Evolutionary conservation across 805 yeast species (phyloP), one percentile per base, ranked within the genome.

Genomic region (Teunomyces cretensis): DNA sequence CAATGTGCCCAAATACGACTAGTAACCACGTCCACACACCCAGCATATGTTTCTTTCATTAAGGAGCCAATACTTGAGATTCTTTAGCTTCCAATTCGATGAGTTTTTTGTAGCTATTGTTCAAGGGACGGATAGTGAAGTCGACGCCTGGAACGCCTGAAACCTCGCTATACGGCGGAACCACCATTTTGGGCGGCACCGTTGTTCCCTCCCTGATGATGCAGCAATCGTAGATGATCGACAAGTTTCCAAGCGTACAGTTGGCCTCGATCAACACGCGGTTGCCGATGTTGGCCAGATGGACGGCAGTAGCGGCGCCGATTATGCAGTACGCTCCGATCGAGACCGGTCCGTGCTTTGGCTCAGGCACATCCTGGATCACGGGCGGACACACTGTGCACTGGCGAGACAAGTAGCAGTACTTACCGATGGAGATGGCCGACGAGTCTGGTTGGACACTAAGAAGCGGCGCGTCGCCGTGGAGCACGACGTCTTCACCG

Each of bases 101-200:
- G n/a, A 65, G 51, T 48, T 55, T 62, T 41, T 68, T 65, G 46
- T 60, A 71, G 30, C 71, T 60, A 16, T 56, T 56, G 42, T 56
- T 60, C 43, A 72, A 53, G 15, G 52, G 53, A 24, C 37, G 53
- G 3, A 71, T 49, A 12, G 12, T 15, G 32, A 64, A 69, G 39
- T 60, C 53, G n/a, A 38, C 41, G 3, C 75, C 75, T 1, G 75
- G 74, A 2, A 46, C 49, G 0, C 76, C 76, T 11, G 62, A 52
- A 2, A 79, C 83, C 24, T 68, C 60, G 30, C 78, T 68, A 49
- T 71, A 80, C 0, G 84, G 80, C 2, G 85, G 82, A n/a, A 80
- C 65, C 17, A 74, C 70, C 46, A 59, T 58, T 12, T 64, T 65
- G 2, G 68, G 61, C 0, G 81, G 80, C 2, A 81, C 50, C 2